Base-by-base conservation (phyloP, 352 stramenopile genomes). In the Globisporangium spinosum region DNA sequence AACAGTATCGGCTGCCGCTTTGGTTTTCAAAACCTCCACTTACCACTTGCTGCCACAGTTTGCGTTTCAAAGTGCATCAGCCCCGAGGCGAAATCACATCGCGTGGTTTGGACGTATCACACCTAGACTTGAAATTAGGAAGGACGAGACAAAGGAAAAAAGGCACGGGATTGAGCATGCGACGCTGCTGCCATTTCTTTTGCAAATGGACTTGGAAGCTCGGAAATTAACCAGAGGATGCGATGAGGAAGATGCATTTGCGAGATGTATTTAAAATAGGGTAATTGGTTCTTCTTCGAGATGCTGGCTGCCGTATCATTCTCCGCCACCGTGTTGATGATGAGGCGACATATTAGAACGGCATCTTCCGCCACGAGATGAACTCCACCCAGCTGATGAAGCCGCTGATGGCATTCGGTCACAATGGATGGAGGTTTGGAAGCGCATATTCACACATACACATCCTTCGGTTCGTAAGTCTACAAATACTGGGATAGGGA, bases 351-450 rank as follows among this genome's bases (percentile, higher is more conserved):
- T 1, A 8, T 69, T 72, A 90, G 72, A 89, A 90, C 17, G 82
- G 79, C 17, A 83, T 68, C 80, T 91, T 90, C 84, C 84, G 90
- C 82, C 79, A 92, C 63, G 82, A 70, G 70, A 92, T 89, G 77
- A 92, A 92, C 72, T 92, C 84, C 57, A 65, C 70, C 82, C 84
- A 92, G 69, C 70, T 79, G 70, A 92, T 90, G 32, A 74, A 69
- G 17, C 84, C 84, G 62, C 83, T 92, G 64, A 43, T 43, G 35
- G 17, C 13, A 23, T 6, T 57, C 40, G 40, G 40, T n/a, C 40
- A 47, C 15, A 20, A 9, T 40, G 34, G 29, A 32, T 15, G 15
- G 35, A 43, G 15, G 35, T 6, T 43, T 43, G 35, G 40, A 47
- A n/a, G 40, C 40, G 29, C 3, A 47, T 13, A 47, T 47, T n/a